phyloP scores from a whole-genome alignment of 208 protist species.

The Leishmania gerbilli region DNA sequence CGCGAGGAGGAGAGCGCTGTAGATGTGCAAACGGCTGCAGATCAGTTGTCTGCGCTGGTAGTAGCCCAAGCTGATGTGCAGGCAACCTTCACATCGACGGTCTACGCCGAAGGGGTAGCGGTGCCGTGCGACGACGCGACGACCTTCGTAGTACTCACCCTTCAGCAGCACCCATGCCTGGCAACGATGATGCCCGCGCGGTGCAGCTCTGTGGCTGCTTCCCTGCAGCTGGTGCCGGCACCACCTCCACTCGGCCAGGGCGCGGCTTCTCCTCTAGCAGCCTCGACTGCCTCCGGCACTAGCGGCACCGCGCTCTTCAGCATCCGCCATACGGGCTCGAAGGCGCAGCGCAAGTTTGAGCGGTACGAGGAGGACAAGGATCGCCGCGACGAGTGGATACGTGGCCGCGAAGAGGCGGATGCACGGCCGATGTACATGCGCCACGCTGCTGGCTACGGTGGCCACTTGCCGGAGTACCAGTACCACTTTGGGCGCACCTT shows the following conservation, averaged over 20 bases:
- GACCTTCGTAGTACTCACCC: conserved; percentile 45
- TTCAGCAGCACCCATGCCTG: conserved; percentile 39
- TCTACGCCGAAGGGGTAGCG: conserved; percentile 18
- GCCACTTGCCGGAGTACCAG: conserved; percentile 78
- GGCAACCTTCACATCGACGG: conserved; percentile 27
- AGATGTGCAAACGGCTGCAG: conserved; percentile 1
- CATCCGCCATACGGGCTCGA: conserved; percentile 40
- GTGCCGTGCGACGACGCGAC: conserved; percentile 52
- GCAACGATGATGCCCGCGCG: conserved; percentile 16
- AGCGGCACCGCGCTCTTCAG: conserved; percentile 22
- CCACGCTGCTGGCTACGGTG: conserved; percentile 74
- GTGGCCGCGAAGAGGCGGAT: conserved; percentile 56
- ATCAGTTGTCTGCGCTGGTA: neutral
- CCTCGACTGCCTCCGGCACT: neutral
- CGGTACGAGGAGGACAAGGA: conserved; percentile 62
- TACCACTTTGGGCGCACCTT: conserved; percentile 88
- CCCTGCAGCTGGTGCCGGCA: neutral
- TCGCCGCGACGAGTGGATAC: conserved; percentile 80
- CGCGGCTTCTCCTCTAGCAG: neutral
- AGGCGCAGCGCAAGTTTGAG: conserved; percentile 52
- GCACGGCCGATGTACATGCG: conserved; percentile 58
- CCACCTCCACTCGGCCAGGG: neutral
- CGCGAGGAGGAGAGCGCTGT: conserved; percentile 9
- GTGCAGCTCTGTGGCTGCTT: conserved; percentile 13
- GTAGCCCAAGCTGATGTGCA: conserved; percentile 15